Conservation (phyloP, 1,284 basidiomycete genomes). For the Microstroma glucosiphilum region DNA sequence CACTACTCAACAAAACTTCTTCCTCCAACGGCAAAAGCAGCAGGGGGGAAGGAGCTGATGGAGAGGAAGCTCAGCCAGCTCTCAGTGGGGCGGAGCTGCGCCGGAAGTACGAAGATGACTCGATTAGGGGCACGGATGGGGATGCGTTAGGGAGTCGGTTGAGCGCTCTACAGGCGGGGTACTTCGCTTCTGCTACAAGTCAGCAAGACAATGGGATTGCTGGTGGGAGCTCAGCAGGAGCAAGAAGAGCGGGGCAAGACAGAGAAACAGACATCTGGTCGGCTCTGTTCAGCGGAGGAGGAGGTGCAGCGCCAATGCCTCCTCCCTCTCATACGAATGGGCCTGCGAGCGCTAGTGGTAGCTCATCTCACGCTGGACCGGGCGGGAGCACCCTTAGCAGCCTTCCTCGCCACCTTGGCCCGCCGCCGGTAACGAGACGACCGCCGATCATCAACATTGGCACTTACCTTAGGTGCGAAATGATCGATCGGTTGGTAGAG, state of each 20-base stretch:
- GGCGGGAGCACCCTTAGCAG: neutral
- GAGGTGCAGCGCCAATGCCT: too few relatives aligned
- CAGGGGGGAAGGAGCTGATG: neutral
- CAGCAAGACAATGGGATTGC: too few relatives aligned
- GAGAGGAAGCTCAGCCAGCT: neutral
- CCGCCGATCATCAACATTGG: constrained; percentile 90
- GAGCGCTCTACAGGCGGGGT: constrained; percentile 1
- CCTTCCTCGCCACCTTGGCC: neutral
- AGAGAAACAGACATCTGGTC: too few relatives aligned
- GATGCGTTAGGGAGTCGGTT: constrained; percentile 5
- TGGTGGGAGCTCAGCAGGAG: too few relatives aligned
- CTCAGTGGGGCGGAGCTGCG: neutral
- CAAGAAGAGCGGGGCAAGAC: too few relatives aligned
- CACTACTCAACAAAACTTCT: neutral
- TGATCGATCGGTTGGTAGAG: constrained; percentile 72
- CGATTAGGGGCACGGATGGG: neutral
- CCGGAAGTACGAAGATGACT: neutral
- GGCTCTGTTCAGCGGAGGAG: too few relatives aligned
- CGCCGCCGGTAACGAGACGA: constrained; percentile 19
- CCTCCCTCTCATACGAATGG: too few relatives aligned
- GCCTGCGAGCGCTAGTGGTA: neutral
- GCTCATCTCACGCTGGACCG: neutral
- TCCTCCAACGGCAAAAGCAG: neutral
- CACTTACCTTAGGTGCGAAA: constrained; percentile 75
- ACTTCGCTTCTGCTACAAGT: neutral